A percentile compares a stretch with the other conserved stretches of the same genome.
Evolutionary conservation across 306 rosid genomes (phyloP).

Genomic region (Cicer yamashitae): DNA sequence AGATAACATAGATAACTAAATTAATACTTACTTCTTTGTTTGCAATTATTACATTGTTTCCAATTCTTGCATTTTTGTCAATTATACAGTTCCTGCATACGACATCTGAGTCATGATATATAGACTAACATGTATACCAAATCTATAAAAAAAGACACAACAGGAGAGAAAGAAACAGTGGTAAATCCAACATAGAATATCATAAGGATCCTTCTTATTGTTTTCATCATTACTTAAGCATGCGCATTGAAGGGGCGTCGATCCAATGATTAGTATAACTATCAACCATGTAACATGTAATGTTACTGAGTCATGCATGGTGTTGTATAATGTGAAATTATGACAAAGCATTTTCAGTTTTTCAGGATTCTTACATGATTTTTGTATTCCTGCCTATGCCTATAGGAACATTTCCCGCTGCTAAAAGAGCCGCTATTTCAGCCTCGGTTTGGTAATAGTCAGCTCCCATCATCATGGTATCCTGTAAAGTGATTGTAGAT

Average conservation of each 20-base stretch:
- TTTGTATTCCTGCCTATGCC: constrained; percentile 60
- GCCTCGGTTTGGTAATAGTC: constrained; percentile 56
- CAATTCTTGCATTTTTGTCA: constrained; percentile 64
- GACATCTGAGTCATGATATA: constrained; percentile 22
- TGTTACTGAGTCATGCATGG: constrained; percentile 16
- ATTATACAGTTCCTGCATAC: constrained; percentile 60
- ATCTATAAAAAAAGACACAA: neutral
- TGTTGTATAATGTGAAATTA: constrained; percentile 26
- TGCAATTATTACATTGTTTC: constrained; percentile 56
- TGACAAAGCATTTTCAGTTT: constrained; percentile 14
- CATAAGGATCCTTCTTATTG: neutral
- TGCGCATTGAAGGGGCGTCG: neutral
- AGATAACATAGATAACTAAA: constrained; percentile 5
- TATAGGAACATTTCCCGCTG: constrained; percentile 51
- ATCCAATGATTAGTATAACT: neutral
- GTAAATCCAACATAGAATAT: neutral
- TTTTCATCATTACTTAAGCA: too few relatives aligned
- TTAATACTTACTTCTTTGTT: constrained; percentile 58
- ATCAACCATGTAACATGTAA: neutral
- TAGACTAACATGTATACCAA: neutral
- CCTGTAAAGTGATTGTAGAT: constrained; percentile 43
- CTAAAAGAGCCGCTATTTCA: constrained; percentile 54
- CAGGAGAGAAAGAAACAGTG: constrained; percentile 9
- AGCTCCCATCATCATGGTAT: constrained; percentile 62
- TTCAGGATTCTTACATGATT: constrained; percentile 53